phyloP scores from a whole-genome alignment of 2,329 filamentous ascomycete species.

The Sarocladium brachiariae region DNA sequence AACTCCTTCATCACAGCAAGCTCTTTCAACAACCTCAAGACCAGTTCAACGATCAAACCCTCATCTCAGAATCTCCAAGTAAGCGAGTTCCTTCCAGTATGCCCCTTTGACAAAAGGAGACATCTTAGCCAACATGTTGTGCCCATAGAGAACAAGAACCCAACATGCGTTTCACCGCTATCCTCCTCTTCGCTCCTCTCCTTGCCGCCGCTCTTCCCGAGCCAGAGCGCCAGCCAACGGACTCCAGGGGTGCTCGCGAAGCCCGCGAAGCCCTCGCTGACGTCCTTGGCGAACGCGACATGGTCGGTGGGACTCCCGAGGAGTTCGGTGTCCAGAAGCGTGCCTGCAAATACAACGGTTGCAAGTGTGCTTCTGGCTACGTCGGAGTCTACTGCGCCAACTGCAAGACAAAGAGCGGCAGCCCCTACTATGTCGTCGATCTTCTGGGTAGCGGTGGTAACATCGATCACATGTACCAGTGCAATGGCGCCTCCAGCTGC shows the following conservation, averaged over 20 bases:
- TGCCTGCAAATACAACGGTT: not conserved
- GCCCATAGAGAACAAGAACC: not conserved
- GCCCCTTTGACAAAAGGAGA: not conserved
- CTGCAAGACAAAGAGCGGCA: conserved; percentile 1
- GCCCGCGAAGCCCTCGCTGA: not conserved
- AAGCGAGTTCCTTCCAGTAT: not conserved
- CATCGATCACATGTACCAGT: not conserved
- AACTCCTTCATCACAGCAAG: not conserved
- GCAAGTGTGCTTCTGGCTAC: not conserved
- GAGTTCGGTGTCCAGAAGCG: conserved; percentile 1
- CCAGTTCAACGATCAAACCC: not conserved
- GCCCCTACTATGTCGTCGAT: not conserved
- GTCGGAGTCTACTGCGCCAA: conserved; percentile 1
- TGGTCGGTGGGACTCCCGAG: not conserved
- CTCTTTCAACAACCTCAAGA: not conserved
- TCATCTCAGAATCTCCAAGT: not conserved
- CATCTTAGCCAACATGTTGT: not conserved
- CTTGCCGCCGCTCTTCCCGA: not conserved
- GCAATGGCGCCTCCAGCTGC: not conserved
- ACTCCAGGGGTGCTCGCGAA: not conserved
- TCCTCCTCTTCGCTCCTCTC: not conserved
- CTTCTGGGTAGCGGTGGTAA: not conserved
- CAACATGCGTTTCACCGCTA: not conserved
- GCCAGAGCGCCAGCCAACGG: not conserved
- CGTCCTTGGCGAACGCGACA: not conserved